These are phyloP conservation scores for Pichia inconspicua DNA, from an alignment of 1,139 yeast species.

Conservation along the genomic window DNA sequence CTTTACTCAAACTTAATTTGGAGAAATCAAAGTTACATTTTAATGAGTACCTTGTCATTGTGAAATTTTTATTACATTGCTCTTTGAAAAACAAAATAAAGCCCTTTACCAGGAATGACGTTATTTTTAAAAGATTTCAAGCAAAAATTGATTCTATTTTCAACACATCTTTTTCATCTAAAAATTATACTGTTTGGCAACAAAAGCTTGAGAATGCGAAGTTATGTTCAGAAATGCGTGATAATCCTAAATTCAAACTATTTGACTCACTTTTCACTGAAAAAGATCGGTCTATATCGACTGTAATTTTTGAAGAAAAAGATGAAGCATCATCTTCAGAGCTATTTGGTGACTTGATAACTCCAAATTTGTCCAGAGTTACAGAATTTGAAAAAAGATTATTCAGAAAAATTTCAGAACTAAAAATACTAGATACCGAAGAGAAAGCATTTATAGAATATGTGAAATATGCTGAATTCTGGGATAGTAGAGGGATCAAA, in stretches of 20 bases:
- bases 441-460: slow-evolving; percentile 3
- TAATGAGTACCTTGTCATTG: not conserved
- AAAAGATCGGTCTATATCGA: not conserved
- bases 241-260: not conserved
- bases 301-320: not conserved
- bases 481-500: slow-evolving; percentile 3
- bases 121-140: slow-evolving; percentile 7
- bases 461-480: not conserved
- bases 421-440: slow-evolving; percentile 6
- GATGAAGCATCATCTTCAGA: not conserved
- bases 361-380: slow-evolving; percentile 5
- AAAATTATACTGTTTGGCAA: not conserved
- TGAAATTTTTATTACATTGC: slow-evolving; percentile 5
- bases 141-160: slow-evolving; percentile 2
- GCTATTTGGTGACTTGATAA: not conserved
- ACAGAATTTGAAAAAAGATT: slow-evolving; percentile 10
- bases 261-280: not conserved
- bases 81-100: slow-evolving; percentile 3
- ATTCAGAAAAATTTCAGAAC: slow-evolving; percentile 4
- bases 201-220: slow-evolving; percentile 7
- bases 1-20: slow-evolving; percentile 1
- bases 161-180: not conserved
- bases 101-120: slow-evolving; percentile 4
- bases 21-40: slow-evolving; percentile 1
- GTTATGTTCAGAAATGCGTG: slow-evolving; percentile 1